Evolutionary conservation across 495 filamentous ascomycete genomes (phyloP).

Genomic region (Aspergillus sparsus): DNA sequence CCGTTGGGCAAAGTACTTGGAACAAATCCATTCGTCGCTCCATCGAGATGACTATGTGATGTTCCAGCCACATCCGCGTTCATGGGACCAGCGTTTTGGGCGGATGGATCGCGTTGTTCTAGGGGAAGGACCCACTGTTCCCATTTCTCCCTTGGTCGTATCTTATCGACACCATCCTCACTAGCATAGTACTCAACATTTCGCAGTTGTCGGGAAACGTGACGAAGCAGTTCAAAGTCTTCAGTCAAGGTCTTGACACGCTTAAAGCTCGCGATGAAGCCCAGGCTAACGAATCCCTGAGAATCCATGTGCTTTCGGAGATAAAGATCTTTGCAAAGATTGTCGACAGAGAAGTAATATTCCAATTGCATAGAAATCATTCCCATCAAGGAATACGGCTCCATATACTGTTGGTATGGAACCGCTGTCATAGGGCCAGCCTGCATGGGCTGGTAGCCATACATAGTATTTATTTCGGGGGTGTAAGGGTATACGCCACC

Average conservation of each 20-base stretch:
- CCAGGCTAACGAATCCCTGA: conserved; percentile 83
- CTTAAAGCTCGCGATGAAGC: conserved; percentile 77
- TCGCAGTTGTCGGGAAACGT: conserved; percentile 68
- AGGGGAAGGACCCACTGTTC: conserved; percentile 72
- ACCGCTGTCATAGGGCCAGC: conserved; percentile 61
- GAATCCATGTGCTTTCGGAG: conserved; percentile 90
- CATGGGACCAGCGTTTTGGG: conserved; percentile 59
- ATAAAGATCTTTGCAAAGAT: conserved; percentile 91
- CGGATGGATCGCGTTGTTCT: conserved; percentile 59
- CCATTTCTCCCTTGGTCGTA: conserved; percentile 79
- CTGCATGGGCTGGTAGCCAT: conserved; percentile 55
- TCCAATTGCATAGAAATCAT: conserved; percentile 75
- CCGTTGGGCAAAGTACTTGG: conserved; percentile 37
- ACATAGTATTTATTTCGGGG: conserved; percentile 46
- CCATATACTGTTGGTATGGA: conserved; percentile 62
- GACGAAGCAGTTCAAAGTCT: conserved; percentile 70
- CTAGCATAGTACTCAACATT: conserved; percentile 69
- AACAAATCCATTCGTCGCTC: conserved; percentile 35
- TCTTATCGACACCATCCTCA: conserved; percentile 72
- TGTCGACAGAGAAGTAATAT: conserved; percentile 97
- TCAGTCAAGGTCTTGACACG: conserved; percentile 75
- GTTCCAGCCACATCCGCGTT: conserved; percentile 27
- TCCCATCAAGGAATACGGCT: conserved; percentile 53
- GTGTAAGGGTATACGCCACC: conserved; percentile 38
- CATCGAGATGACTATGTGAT: conserved; percentile 31